Evolutionary conservation across 495 filamentous ascomycete genomes (phyloP).

Genomic region (Aspergillus avenaceus): DNA sequence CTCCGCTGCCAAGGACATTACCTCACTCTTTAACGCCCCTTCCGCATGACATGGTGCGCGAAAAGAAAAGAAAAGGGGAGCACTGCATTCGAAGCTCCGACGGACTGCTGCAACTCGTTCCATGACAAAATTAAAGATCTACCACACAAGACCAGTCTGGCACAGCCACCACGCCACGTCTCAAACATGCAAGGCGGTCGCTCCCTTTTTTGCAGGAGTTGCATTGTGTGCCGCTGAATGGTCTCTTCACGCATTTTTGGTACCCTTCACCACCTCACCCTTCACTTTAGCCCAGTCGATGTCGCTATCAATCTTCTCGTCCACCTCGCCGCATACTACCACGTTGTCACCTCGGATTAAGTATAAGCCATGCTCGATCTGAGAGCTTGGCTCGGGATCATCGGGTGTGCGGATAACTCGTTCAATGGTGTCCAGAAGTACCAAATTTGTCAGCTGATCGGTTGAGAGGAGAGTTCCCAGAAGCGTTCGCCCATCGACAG

Average conservation of each 20-base stretch:
- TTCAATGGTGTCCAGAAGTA: constrained; percentile 79
- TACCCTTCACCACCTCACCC: constrained; percentile 76
- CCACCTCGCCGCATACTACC: constrained; percentile 81
- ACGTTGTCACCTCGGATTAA: constrained; percentile 93
- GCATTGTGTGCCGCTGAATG: not conserved
- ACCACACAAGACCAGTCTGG: not conserved
- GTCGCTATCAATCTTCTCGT: constrained; percentile 78
- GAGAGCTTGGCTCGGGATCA: constrained; percentile 73
- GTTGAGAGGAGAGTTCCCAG: constrained; percentile 79
- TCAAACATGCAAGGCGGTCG: not conserved
- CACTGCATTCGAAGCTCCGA: not conserved
- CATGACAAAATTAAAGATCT: not conserved
- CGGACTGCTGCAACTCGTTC: not conserved
- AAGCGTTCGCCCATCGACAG: constrained; percentile 85
- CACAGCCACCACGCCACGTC: not conserved
- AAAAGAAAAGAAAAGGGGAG: not conserved
- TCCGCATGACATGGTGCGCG: not conserved
- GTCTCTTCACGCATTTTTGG: constrained; percentile 64
- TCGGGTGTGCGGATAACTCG: constrained; percentile 82
- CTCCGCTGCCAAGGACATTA: not conserved
- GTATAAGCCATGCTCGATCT: constrained; percentile 84
- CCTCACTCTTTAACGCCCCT: not conserved
- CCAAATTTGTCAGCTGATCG: constrained; percentile 90
- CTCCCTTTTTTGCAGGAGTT: not conserved
- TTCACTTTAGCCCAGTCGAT: constrained; percentile 91